These are phyloP conservation scores for Senna siamea DNA, from an alignment of 306 rosid species.

Conservation along the genomic window DNA sequence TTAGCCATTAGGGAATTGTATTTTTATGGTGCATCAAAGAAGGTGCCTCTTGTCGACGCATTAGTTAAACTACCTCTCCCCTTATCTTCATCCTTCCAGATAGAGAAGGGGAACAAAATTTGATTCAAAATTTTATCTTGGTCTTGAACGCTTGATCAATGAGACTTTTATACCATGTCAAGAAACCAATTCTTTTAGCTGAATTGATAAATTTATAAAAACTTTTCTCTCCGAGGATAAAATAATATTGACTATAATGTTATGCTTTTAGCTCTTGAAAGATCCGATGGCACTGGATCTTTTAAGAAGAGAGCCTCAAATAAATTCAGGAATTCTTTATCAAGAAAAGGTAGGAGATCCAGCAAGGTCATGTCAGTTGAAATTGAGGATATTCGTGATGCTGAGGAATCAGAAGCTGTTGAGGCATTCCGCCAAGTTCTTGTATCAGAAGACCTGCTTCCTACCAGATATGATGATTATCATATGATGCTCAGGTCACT, in stretches of 20 bases:
- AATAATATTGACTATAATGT: not conserved
- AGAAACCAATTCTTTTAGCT: not conserved
- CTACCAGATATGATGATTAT: slow-evolving; percentile 85
- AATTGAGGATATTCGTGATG: slow-evolving; percentile 74
- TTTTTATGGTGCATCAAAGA: not conserved
- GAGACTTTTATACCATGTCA: not conserved
- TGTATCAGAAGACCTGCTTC: slow-evolving; percentile 74
- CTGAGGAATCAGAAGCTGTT: slow-evolving; percentile 66
- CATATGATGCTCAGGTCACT: slow-evolving; percentile 80
- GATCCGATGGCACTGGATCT: slow-evolving; percentile 56
- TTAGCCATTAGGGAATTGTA: not conserved
- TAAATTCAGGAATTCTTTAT: slow-evolving; percentile 65
- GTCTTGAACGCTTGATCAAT: no score
- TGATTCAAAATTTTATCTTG: no score
- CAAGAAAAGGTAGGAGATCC: slow-evolving; percentile 65
- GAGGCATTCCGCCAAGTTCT: slow-evolving; percentile 81
- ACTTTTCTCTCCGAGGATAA: not conserved
- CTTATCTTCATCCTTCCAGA: no score
- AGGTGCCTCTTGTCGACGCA: no score
- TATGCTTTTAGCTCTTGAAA: slow-evolving; percentile 52
- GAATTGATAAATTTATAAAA: not conserved
- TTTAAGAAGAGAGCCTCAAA: slow-evolving; percentile 63
- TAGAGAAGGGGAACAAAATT: no score
- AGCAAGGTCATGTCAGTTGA: slow-evolving; percentile 79
- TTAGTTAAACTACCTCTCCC: no score